Evolutionary conservation across 1,284 basidiomycete species (phyloP).

Genomic region (Heterobasidion irregulare): DNA sequence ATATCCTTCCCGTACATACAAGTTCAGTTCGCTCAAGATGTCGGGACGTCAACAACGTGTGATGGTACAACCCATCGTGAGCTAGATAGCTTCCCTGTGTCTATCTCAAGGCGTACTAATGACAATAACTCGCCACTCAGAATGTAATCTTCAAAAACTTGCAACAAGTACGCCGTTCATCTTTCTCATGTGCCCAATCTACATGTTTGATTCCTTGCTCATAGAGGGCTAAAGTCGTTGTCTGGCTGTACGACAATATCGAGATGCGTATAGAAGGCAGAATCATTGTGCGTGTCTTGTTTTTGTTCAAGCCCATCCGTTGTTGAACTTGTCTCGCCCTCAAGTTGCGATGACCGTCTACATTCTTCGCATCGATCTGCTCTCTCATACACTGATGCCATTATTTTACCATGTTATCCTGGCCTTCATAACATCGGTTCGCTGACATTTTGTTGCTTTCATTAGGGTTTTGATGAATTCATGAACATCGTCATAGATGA

Average conservation of each 20-base stretch:
- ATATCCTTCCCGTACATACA: conserved; percentile 9
- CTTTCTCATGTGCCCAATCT: background rate
- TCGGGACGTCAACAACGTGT: conserved; percentile 87
- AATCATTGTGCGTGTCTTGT: conserved; percentile 74
- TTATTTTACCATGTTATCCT: too few relatives aligned
- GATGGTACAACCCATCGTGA: conserved; percentile 97
- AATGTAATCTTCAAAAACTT: conserved; percentile 99
- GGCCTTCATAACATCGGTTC: too few relatives aligned
- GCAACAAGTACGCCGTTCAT: conserved; percentile 53
- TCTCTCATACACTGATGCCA: background rate
- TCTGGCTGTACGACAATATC: conserved; percentile 97
- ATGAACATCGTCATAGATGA: conserved; percentile 99
- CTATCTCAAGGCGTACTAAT: background rate
- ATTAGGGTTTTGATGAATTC: conserved; percentile 97
- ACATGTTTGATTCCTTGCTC: background rate
- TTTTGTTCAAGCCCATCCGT: background rate
- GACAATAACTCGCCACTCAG: conserved; percentile 34
- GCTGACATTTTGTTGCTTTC: conserved; percentile 1
- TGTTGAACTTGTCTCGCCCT: conserved; percentile 19
- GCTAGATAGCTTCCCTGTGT: conserved; percentile 20
- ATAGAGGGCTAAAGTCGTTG: conserved; percentile 78
- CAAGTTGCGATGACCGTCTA: conserved; percentile 12
- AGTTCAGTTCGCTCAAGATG: conserved; percentile 47
- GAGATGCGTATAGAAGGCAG: conserved; percentile 96
- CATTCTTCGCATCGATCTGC: background rate